Conservation (phyloP, 208 protist species). For the Angomonas ambiguus region DNA sequence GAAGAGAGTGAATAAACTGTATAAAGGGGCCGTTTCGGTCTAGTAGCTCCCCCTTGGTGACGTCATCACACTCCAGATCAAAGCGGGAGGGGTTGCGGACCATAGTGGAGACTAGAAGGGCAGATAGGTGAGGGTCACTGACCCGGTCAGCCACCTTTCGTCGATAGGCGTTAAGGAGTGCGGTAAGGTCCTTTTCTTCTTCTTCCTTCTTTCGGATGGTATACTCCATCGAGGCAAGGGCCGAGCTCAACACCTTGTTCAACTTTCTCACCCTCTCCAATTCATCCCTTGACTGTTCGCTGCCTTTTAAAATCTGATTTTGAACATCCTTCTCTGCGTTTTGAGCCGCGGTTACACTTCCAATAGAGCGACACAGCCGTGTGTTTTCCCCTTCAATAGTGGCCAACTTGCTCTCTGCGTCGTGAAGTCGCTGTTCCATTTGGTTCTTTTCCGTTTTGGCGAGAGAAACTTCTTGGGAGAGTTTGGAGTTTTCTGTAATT, state of each 20-base stretch:
- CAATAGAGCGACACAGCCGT: slow-evolving; percentile 39
- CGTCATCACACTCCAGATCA: slow-evolving; percentile 57
- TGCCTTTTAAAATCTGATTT: slow-evolving; percentile 23
- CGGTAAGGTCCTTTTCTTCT: slow-evolving; percentile 66
- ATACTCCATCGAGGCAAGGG: slow-evolving; percentile 73
- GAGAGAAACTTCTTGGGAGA: slow-evolving; percentile 46
- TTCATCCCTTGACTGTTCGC: slow-evolving; percentile 23
- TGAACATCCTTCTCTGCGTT: slow-evolving; percentile 22
- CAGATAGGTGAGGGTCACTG: slow-evolving; percentile 51
- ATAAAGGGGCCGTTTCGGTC: slow-evolving; percentile 66
- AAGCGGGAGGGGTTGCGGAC: slow-evolving; percentile 67
- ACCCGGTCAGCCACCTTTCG: slow-evolving; percentile 56
- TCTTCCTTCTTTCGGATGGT: slow-evolving; percentile 74
- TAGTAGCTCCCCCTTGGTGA: slow-evolving; percentile 44
- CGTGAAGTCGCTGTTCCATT: slow-evolving; percentile 62
- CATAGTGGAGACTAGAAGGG: slow-evolving; percentile 63
- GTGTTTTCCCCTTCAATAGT: slow-evolving; percentile 51
- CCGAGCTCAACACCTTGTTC: slow-evolving; percentile 42
- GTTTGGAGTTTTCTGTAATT: slow-evolving; percentile 36
- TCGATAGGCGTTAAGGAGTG: slow-evolving; percentile 67
- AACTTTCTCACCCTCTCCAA: slow-evolving; percentile 36
- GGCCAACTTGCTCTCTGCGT: slow-evolving; percentile 35
- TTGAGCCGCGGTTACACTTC: slow-evolving; percentile 17
- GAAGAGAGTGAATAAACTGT: slow-evolving; percentile 60
- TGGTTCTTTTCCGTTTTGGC: slow-evolving; percentile 33